phyloP scores from a whole-genome alignment of 768 basidiomycete species.

The Plicaturopsis crispa region DNA sequence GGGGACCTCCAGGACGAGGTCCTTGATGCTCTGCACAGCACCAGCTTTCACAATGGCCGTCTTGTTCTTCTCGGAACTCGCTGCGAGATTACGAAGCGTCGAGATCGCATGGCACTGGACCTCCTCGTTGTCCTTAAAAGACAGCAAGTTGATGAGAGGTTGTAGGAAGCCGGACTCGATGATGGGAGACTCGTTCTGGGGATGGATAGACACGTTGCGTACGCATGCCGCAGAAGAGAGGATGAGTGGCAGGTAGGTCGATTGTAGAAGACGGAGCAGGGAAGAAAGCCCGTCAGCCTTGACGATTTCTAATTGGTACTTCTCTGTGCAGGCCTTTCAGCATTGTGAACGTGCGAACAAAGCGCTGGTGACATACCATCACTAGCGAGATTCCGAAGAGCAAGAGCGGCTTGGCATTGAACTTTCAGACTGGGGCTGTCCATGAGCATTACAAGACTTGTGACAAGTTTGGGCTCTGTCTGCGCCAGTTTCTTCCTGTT shows the following conservation, averaged over 20 bases:
- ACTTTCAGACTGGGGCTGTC: constrained; percentile 96
- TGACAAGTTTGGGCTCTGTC: constrained; percentile 90
- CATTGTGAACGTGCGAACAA: no score
- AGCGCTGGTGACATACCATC: constrained; percentile 55
- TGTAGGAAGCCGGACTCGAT: constrained; percentile 97
- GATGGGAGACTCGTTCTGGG: constrained; percentile 97
- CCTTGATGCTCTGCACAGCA: constrained; percentile 94
- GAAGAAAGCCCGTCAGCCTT: constrained; percentile 90
- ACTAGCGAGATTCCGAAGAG: constrained; percentile 92
- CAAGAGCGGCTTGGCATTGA: constrained; percentile 96
- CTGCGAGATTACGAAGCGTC: constrained; percentile 92
- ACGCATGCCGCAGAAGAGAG: constrained; percentile 98
- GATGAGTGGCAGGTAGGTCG: constrained; percentile 95
- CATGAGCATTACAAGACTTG: constrained; percentile 92
- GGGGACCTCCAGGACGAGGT: constrained; percentile 90
- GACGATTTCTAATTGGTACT: constrained; percentile 98
- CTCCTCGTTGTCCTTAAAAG: constrained; percentile 99
- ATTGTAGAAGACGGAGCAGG: constrained; percentile 89
- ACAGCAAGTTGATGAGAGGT: constrained; percentile 90
- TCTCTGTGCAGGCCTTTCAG: constrained; percentile 73
- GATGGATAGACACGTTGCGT: constrained; percentile 98
- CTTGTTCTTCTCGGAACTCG: constrained; percentile 97
- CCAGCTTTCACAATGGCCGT: constrained; percentile 96
- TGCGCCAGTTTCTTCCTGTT: constrained; percentile 94
- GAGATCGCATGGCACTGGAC: constrained; percentile 99